These are phyloP conservation scores for Linnemannia hyalina DNA, from an alignment of 192 early-diverging fungal species.

Conservation along the genomic window DNA sequence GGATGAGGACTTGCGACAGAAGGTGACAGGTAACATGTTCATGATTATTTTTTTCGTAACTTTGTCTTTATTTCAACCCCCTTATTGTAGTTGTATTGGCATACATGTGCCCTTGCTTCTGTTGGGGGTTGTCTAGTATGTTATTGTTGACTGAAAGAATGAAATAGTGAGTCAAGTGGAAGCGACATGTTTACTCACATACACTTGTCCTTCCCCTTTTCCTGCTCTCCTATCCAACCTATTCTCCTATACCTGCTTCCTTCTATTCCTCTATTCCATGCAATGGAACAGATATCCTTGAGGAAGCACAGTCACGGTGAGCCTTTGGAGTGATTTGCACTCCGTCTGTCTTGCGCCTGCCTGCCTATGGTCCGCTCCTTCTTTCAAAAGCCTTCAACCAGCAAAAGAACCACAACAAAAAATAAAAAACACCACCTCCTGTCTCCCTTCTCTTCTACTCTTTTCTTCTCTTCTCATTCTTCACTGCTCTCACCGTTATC, in stretches of 20 bases:
- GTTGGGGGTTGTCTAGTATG: neutral
- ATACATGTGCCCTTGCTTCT: neutral
- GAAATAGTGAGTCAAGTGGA: neutral
- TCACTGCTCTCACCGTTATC: neutral
- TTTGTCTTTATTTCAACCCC: neutral
- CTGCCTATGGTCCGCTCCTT: neutral
- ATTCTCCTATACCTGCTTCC: constrained; percentile 3
- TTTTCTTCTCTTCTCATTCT: neutral
- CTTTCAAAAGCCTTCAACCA: neutral
- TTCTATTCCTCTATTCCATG: neutral
- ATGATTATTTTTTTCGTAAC: neutral
- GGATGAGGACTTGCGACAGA: constrained; percentile 44
- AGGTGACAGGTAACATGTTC: constrained; percentile 33
- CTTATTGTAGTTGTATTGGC: neutral
- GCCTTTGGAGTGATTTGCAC: constrained; percentile 1
- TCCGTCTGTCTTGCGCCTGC: neutral
- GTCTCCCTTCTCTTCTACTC: neutral
- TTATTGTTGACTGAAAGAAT: neutral
- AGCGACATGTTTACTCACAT: neutral
- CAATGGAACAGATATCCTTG: constrained; percentile 18
- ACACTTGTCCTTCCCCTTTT: neutral
- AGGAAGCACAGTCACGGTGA: constrained; percentile 36
- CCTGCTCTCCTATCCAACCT: neutral
- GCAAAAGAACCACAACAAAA: too few relatives aligned
- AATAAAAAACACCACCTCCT: too few relatives aligned